These are phyloP conservation scores for Ceratobasidium sp. DNA, from an alignment of 1,284 basidiomycete genomes.

Conservation along the genomic window DNA sequence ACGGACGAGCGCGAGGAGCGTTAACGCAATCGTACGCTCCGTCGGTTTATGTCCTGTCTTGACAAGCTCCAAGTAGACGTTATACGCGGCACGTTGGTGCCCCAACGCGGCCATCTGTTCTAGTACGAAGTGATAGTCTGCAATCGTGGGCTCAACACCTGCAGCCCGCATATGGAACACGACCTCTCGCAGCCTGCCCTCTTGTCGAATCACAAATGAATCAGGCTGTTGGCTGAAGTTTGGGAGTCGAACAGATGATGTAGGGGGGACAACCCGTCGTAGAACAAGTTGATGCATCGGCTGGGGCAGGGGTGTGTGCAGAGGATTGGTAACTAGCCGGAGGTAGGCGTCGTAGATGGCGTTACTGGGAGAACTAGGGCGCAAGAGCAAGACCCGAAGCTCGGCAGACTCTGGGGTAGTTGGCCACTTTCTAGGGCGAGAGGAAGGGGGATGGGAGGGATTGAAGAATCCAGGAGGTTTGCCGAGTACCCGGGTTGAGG, in stretches of 20 bases:
- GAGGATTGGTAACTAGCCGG: conserved; percentile 18
- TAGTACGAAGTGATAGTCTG: conserved; percentile 78
- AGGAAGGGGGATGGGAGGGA: neutral
- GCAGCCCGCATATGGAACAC: conserved; percentile 72
- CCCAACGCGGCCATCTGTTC: conserved; percentile 77
- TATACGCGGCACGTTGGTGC: conserved; percentile 65
- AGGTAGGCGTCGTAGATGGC: conserved; percentile 34
- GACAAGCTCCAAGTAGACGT: conserved; percentile 69
- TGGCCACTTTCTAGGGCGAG: conserved; percentile 19
- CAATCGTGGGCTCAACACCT: conserved; percentile 62
- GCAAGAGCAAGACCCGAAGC: conserved; percentile 24
- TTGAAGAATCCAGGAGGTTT: conserved; percentile 17
- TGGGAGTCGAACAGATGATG: conserved; percentile 11
- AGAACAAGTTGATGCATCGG: conserved; percentile 33
- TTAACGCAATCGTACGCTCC: conserved; percentile 67
- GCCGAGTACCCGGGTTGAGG: neutral
- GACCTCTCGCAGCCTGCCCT: conserved; percentile 69
- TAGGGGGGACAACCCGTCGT: neutral
- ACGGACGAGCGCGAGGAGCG: conserved; percentile 72
- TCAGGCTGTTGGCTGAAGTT: conserved; percentile 27
- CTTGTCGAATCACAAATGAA: conserved; percentile 49
- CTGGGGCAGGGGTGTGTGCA: conserved; percentile 20
- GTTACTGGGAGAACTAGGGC: neutral
- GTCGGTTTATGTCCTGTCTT: conserved; percentile 60
- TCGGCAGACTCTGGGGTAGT: conserved; percentile 27